A percentile compares a stretch with the other conserved stretches of the same genome.
phyloP scores from a whole-genome alignment of 2,329 filamentous ascomycete species.

The Curvularia lunata region DNA sequence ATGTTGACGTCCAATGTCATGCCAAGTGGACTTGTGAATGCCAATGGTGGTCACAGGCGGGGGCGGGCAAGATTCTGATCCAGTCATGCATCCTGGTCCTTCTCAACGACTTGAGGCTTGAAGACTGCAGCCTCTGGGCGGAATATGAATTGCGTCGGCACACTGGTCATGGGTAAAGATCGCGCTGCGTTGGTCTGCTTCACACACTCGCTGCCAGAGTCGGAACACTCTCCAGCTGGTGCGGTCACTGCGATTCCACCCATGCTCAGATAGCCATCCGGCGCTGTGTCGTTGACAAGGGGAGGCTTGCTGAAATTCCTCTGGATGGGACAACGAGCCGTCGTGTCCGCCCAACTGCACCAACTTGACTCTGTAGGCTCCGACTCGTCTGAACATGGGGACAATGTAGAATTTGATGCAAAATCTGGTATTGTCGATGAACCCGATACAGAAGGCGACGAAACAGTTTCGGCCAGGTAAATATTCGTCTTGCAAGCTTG shows the following conservation, averaged over 20 bases:
- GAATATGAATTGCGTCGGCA: constrained; percentile 19
- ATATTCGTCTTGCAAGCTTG: constrained; percentile 43
- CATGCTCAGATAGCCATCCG: too few species aligned
- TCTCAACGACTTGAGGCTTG: constrained; percentile 19
- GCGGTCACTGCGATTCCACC: background rate
- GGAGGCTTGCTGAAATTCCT: constrained; percentile 18
- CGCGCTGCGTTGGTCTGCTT: constrained; percentile 5
- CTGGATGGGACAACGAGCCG: constrained; percentile 32
- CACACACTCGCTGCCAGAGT: background rate
- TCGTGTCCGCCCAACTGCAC: constrained; percentile 41
- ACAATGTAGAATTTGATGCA: constrained; percentile 21
- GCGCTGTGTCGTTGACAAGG: constrained; percentile 28
- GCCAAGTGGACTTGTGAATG: constrained; percentile 3
- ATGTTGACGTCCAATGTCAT: constrained; percentile 23
- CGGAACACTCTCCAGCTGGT: background rate
- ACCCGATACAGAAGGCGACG: constrained; percentile 15
- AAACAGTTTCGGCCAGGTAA: constrained; percentile 31
- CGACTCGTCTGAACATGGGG: constrained; percentile 23
- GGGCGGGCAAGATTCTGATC: constrained; percentile 23
- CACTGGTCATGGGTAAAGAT: constrained; percentile 24
- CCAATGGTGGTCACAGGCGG: constrained; percentile 26
- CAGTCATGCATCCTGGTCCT: constrained; percentile 1
- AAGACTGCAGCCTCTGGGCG: constrained; percentile 36
- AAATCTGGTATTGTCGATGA: constrained; percentile 20
- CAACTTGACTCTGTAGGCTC: constrained; percentile 35